Percentiles rank a stretch among this genome's conserved stretches.
Evolutionary conservation across 495 filamentous ascomycete species (phyloP).

Genomic region (Penicillium flavigenum): DNA sequence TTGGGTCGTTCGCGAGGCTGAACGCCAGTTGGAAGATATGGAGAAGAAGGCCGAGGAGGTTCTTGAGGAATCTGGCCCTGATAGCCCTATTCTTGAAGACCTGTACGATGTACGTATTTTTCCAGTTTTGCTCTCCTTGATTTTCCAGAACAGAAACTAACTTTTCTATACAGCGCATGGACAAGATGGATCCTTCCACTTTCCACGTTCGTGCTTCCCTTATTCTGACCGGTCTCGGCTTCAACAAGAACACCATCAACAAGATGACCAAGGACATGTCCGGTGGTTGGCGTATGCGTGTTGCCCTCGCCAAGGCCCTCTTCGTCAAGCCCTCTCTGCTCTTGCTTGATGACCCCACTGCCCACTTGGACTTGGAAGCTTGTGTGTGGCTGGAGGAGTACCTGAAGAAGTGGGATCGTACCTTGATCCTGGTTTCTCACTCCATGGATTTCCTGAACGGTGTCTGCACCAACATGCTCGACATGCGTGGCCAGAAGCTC

Average conservation of each 20-base stretch:
- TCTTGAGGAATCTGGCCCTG: constrained; percentile 86
- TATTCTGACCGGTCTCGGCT: constrained; percentile 97
- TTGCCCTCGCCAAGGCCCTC: constrained; percentile 93
- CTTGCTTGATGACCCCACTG: constrained; percentile 96
- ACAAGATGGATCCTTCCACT: constrained; percentile 99
- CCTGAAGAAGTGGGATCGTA: constrained; percentile 98
- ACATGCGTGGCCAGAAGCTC: constrained; percentile 88
- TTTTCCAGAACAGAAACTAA: constrained; percentile 28
- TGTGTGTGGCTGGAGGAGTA: constrained; percentile 99
- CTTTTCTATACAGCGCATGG: constrained; percentile 70
- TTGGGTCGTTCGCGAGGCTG: constrained; percentile 95
- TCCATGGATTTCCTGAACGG: constrained; percentile 99
- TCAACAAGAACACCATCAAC: constrained; percentile 94
- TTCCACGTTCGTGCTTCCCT: constrained; percentile 94
- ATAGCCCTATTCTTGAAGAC: constrained; percentile 87
- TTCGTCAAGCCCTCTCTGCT: constrained; percentile 97
- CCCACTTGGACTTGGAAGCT: constrained; percentile 98
- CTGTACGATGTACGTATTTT: constrained; percentile 82
- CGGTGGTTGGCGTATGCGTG: constrained; percentile 99
- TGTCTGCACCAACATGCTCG: constrained; percentile 98
- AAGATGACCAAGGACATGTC: constrained; percentile 99
- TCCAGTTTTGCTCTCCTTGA: constrained; percentile 4
- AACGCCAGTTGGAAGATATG: constrained; percentile 86
- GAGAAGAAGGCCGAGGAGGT: constrained; percentile 88
- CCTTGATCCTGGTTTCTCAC: constrained; percentile 96